Evolutionary conservation across 805 yeast genomes (phyloP).

Genomic region (Yarrowia bubula): DNA sequence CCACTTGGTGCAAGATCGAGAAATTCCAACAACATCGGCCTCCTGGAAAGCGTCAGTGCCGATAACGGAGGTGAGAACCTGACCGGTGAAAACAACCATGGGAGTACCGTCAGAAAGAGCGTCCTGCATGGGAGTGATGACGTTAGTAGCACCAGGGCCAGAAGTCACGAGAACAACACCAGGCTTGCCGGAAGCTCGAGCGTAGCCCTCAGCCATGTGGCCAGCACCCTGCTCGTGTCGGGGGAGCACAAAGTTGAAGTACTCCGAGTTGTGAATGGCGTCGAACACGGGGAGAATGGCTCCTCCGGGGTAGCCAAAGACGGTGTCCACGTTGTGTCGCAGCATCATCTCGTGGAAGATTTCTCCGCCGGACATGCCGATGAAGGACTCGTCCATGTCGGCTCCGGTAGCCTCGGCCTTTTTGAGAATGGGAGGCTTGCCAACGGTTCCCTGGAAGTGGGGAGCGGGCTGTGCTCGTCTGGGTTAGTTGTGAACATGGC

Average conservation of each 20-base stretch:
- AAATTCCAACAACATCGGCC: conserved; percentile 96
- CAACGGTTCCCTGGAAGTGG: conserved; percentile 23
- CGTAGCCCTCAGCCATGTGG: conserved; percentile 99
- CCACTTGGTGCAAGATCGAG: conserved; percentile 98
- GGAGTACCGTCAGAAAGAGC: conserved; percentile 98
- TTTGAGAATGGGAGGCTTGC: conserved; percentile 17
- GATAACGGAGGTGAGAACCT: conserved; percentile 91
- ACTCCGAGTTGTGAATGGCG: conserved; percentile 87
- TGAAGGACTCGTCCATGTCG: conserved; percentile 63
- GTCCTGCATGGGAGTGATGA: conserved; percentile 97
- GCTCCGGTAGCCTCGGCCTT: conserved; percentile 29
- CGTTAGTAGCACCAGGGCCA: conserved; percentile 99
- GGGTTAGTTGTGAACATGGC: background rate
- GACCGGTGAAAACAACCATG: conserved; percentile 94
- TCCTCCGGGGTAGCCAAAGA: conserved; percentile 98
- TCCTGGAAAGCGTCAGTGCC: conserved; percentile 99
- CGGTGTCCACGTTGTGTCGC: conserved; percentile 90
- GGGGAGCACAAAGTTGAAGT: conserved; percentile 88
- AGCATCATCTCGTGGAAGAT: conserved; percentile 99
- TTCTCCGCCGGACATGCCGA: conserved; percentile 97
- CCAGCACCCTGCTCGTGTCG: conserved; percentile 99
- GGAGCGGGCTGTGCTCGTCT: conserved; percentile 25
- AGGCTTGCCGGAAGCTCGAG: conserved; percentile 91
- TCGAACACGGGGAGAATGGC: conserved; percentile 97
- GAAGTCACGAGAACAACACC: conserved; percentile 98